Evolutionary conservation across 1,284 basidiomycete genomes (phyloP).

Genomic region (Ustilago xerochloae): DNA sequence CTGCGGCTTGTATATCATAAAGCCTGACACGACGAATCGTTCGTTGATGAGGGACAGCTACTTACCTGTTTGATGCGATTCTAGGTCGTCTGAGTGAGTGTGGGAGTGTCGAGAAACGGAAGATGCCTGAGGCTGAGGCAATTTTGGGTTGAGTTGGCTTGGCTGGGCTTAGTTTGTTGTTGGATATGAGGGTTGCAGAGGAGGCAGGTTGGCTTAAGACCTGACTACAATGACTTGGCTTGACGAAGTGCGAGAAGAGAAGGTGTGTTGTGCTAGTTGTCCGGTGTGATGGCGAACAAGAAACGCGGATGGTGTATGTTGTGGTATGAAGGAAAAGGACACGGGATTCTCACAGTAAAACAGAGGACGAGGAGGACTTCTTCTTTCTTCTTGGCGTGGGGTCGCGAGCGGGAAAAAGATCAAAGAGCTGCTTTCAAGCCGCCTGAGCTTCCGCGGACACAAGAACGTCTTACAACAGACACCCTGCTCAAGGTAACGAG

Average conservation of each 20-base stretch:
- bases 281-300: conserved; percentile 13
- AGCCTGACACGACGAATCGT: no score
- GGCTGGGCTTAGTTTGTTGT: no score
- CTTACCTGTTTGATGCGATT: conserved; percentile 20
- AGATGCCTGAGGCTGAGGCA: conserved; percentile 18
- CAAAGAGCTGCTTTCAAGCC: background rate
- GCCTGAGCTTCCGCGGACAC: background rate
- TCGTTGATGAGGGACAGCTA: no score
- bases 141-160: conserved; percentile 25
- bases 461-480: no score
- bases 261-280: conserved; percentile 3
- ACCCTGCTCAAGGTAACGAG: background rate
- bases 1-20: no score
- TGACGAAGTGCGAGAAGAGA: conserved; percentile 2
- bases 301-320: conserved; percentile 11
- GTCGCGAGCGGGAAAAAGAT: background rate
- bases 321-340: conserved; percentile 4
- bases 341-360: background rate
- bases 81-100: conserved; percentile 8
- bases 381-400: conserved; percentile 37
- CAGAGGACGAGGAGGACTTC: background rate
- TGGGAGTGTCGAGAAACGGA: conserved; percentile 12
- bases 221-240: conserved; percentile 22
- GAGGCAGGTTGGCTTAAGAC: conserved; percentile 47
- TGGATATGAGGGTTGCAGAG: conserved; percentile 16